A percentile compares a stretch with the other conserved stretches of the same genome.
Evolutionary conservation across 495 filamentous ascomycete genomes (phyloP).

Genomic region (Pseudoneurospora amorphoporcata): DNA sequence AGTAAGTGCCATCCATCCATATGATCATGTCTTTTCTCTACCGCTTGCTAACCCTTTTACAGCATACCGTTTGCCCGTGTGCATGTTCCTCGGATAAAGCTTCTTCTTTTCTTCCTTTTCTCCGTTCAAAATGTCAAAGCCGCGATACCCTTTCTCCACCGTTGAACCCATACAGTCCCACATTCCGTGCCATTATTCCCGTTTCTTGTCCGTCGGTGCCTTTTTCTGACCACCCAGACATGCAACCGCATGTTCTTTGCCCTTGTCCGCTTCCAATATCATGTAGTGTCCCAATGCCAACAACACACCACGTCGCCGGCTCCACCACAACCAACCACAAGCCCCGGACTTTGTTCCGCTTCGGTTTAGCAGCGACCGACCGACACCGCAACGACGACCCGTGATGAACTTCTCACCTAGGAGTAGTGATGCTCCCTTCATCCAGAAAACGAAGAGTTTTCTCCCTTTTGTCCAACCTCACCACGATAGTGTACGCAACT

Average conservation of each 20-base stretch:
- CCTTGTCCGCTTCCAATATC: neutral
- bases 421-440: neutral
- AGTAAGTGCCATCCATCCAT: constrained; percentile 35
- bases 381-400: neutral
- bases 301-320: neutral
- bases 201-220: neutral
- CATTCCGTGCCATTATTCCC: neutral
- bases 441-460: neutral
- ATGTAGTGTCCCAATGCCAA: neutral
- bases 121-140: neutral
- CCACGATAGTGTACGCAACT: neutral
- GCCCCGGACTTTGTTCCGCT: neutral
- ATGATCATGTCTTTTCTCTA: too few relatives aligned
- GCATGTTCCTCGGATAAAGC: constrained; percentile 48
- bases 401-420: neutral
- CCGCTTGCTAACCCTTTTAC: constrained; percentile 8
- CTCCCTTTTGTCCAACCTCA: neutral
- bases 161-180: neutral
- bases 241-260: neutral
- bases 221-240: neutral
- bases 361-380: neutral
- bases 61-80: constrained; percentile 43
- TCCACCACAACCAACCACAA: neutral
- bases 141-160: neutral
- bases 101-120: neutral